Evolutionary conservation across 2,329 filamentous ascomycete genomes (phyloP).

Genomic region (Gliomastix tumulicola): DNA sequence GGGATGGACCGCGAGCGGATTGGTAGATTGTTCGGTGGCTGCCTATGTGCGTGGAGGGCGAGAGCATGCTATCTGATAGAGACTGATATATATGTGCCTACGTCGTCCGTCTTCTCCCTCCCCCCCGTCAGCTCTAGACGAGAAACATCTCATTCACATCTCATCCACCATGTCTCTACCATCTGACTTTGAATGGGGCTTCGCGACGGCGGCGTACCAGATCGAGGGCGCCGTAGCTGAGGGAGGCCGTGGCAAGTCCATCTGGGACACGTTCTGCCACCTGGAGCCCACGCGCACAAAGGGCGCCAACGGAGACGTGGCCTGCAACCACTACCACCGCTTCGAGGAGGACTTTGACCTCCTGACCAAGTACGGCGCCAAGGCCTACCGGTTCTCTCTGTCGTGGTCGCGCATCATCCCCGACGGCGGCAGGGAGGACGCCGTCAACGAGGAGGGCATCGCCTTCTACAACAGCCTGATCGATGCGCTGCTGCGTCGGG

Average conservation of each 20-base stretch:
- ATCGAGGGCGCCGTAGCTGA: constrained; percentile 33
- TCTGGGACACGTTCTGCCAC: constrained; percentile 34
- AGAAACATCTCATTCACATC: too few relatives aligned
- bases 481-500: constrained; percentile 47
- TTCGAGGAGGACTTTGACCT: constrained; percentile 49
- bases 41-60: too few relatives aligned
- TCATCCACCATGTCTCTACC: constrained; percentile 16
- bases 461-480: constrained; percentile 54
- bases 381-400: constrained; percentile 58
- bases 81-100: too few relatives aligned
- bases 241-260: constrained; percentile 32
- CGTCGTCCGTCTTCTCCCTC: too few relatives aligned
- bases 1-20: too few relatives aligned
- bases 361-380: constrained; percentile 48
- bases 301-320: constrained; percentile 37
- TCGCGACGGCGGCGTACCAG: constrained; percentile 34
- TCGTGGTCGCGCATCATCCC: constrained; percentile 63
- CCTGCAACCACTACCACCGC: constrained; percentile 33
- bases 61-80: too few relatives aligned
- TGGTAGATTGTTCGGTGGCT: too few relatives aligned
- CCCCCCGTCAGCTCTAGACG: too few relatives aligned
- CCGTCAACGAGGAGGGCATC: constrained; percentile 54
- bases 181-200: constrained; percentile 29
- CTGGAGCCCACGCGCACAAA: constrained; percentile 30
- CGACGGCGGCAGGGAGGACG: constrained; percentile 54